phyloP scores from a whole-genome alignment of 129 eudicot species.

The Saussurea involucrata region DNA sequence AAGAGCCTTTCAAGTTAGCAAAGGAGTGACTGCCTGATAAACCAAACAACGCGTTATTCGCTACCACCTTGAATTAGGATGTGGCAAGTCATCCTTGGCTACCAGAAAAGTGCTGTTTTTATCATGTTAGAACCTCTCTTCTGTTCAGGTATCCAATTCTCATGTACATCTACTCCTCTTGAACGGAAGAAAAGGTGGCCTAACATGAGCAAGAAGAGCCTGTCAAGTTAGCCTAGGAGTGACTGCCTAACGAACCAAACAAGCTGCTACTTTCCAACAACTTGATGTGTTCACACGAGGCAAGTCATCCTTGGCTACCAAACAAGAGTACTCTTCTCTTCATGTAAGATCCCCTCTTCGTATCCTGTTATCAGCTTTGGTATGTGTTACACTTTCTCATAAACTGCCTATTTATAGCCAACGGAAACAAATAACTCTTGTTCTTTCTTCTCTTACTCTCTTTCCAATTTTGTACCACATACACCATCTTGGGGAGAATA shows the following conservation, averaged over 20 bases:
- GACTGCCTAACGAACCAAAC: not conserved
- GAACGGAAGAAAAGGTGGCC: not conserved
- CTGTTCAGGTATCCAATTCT: not conserved
- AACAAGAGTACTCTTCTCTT: constrained; percentile 24
- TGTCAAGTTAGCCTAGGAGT: not conserved
- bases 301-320: constrained; percentile 81
- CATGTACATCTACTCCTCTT: not conserved
- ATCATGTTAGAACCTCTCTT: constrained; percentile 9
- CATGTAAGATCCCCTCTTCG: constrained; percentile 28
- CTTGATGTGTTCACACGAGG: constrained; percentile 20
- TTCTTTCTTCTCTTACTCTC: not conserved
- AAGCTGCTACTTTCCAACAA: not conserved
- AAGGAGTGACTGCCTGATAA: constrained; percentile 18
- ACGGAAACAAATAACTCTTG: not conserved
- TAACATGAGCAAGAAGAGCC: not conserved
- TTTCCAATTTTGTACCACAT: not conserved
- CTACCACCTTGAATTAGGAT: constrained; percentile 14
- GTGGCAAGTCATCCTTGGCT: constrained; percentile 44
- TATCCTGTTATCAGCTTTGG: not conserved
- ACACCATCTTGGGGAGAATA: constrained; percentile 13
- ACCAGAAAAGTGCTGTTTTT: constrained; percentile 16
- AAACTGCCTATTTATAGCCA: constrained; percentile 9
- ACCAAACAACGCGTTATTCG: not conserved
- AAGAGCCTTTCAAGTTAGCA: constrained; percentile 18
- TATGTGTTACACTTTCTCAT: not conserved